These are phyloP conservation scores for Coniochaeta sp. DNA, from an alignment of 2,329 filamentous ascomycete genomes.

Conservation along the genomic window DNA sequence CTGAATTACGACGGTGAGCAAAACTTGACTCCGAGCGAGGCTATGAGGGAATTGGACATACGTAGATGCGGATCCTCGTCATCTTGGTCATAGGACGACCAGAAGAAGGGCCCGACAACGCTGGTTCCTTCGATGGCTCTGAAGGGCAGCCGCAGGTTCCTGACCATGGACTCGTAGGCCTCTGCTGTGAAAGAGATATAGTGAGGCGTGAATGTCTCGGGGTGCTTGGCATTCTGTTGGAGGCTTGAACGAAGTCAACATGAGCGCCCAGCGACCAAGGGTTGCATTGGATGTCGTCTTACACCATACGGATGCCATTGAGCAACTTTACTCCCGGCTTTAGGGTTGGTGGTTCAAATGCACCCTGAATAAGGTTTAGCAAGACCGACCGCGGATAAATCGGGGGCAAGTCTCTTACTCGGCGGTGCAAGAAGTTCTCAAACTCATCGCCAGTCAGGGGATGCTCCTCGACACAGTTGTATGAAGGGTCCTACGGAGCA, in stretches of 20 bases:
- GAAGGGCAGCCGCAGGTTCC: constrained; percentile 44
- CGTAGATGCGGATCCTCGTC: constrained; percentile 48
- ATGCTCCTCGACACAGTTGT: constrained; percentile 44
- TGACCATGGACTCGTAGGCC: constrained; percentile 49
- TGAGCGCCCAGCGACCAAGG: constrained; percentile 5
- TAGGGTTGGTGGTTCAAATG: constrained; percentile 39
- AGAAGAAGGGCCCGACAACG: constrained; percentile 58
- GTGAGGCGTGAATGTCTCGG: constrained; percentile 50
- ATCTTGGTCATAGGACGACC: constrained; percentile 49
- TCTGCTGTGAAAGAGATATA: constrained; percentile 44
- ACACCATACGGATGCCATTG: constrained; percentile 49
- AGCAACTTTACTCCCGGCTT: constrained; percentile 35
- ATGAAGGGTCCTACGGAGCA: constrained; percentile 36
- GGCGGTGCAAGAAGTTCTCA: constrained; percentile 45
- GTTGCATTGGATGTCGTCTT: constrained; percentile 19
- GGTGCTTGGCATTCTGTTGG: constrained; percentile 47
- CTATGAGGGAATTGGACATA: background rate
- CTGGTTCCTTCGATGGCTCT: constrained; percentile 51
- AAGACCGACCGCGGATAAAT: too few relatives aligned
- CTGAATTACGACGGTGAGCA: constrained; percentile 16
- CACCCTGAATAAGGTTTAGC: constrained; percentile 34
- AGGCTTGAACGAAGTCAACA: constrained; percentile 30
- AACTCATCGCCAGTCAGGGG: constrained; percentile 46
- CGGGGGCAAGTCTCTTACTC: constrained; percentile 28
- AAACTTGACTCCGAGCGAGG: background rate